Evolutionary conservation across 148 eudicot species (phyloP).

Genomic region (Silene conica): DNA sequence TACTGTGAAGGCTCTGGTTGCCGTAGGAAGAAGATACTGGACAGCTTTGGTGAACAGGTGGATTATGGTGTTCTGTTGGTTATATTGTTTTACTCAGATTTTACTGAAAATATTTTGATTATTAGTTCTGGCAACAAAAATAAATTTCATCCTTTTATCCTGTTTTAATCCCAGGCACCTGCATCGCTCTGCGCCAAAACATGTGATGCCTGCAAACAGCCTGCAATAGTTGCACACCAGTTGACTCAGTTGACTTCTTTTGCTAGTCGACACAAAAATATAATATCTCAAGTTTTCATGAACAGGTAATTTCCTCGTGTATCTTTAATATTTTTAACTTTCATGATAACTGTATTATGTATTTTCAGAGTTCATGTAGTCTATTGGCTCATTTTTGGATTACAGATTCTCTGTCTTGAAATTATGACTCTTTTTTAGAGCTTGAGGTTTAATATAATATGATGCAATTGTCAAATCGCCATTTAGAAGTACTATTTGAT

Average conservation of each 20-base stretch:
- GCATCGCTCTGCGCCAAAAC: slow-evolving; percentile 60
- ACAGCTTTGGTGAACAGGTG: slow-evolving; percentile 89
- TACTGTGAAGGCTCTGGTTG: slow-evolving; percentile 79
- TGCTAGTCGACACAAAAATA: slow-evolving; percentile 35
- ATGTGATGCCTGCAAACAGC: slow-evolving; percentile 89
- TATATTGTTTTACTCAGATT: not conserved
- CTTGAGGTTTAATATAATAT: not conserved
- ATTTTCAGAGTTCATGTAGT: not conserved
- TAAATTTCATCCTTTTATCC: not conserved
- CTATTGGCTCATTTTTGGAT: not conserved
- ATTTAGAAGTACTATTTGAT: not conserved
- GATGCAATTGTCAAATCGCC: not conserved
- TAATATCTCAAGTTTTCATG: slow-evolving; percentile 49
- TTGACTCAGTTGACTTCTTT: slow-evolving; percentile 60
- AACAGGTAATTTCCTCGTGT: slow-evolving; percentile 46
- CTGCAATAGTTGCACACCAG: slow-evolving; percentile 53
- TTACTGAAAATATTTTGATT: not conserved
- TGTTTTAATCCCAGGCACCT: slow-evolving; percentile 42
- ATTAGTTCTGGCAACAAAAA: not conserved
- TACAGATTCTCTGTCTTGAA: not conserved
- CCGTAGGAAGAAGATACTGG: slow-evolving; percentile 79
- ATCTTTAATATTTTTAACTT: not conserved
- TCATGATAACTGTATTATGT: not conserved
- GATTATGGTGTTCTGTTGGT: not conserved
- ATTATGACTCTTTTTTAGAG: not conserved